Percentiles rank a stretch among this genome's conserved stretches.
phyloP scores from a whole-genome alignment of 2,329 filamentous ascomycete species.

The Mycosphaerelloides madeirae region DNA sequence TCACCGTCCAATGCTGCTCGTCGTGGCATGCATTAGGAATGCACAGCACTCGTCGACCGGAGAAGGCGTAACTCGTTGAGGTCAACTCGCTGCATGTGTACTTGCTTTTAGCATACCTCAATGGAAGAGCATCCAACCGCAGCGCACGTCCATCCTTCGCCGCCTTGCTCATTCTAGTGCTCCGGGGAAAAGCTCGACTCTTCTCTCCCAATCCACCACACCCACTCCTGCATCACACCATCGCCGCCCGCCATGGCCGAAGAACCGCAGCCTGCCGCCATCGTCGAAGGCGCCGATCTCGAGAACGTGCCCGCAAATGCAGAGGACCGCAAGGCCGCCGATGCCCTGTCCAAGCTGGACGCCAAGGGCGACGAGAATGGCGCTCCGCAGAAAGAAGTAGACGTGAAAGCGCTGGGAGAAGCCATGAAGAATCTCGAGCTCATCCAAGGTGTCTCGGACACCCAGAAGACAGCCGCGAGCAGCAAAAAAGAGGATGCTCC shows the following conservation, averaged over 20 bases:
- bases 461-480: slow-evolving; percentile 40
- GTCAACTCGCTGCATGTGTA: no score
- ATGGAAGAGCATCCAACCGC: no score
- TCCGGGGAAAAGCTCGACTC: no score
- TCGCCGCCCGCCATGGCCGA: slow-evolving; percentile 52
- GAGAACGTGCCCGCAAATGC: slow-evolving; percentile 57
- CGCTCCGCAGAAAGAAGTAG: slow-evolving; percentile 54
- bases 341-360: slow-evolving; percentile 68
- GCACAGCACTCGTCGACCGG: no score
- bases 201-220: no score
- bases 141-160: no score
- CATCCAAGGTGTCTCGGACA: slow-evolving; percentile 41
- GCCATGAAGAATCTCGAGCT: slow-evolving; percentile 61
- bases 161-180: no score
- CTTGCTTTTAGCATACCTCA: no score
- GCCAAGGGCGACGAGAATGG: slow-evolving; percentile 46
- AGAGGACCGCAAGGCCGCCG: slow-evolving; percentile 72
- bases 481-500: slow-evolving; percentile 26
- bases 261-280: slow-evolving; percentile 54
- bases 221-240: no score
- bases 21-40: no score
- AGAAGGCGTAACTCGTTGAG: no score
- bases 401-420: slow-evolving; percentile 65
- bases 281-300: slow-evolving; percentile 57
- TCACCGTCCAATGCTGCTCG: no score